Evolutionary conservation across 192 early-diverging fungal species (phyloP).

Genomic region (Bifiguratus adelaidae): DNA sequence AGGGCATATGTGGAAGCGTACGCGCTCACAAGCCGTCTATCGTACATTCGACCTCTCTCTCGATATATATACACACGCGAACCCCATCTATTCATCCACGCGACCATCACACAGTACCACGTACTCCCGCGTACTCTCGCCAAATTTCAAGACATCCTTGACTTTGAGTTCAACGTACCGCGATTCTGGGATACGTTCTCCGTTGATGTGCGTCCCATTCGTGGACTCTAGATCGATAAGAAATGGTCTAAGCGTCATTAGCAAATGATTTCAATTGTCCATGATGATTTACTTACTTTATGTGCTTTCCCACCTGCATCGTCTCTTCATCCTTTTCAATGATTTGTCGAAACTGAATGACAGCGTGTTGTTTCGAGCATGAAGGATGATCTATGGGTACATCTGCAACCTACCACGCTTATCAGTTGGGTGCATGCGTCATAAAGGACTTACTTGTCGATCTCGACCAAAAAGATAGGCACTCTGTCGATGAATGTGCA

Average conservation of each 20-base stretch:
- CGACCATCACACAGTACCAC: conserved; percentile 71
- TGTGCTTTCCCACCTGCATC: conserved; percentile 25
- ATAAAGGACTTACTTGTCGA: conserved; percentile 40
- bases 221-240: conserved; percentile 89
- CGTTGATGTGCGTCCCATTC: conserved; percentile 89
- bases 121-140: conserved; percentile 83
- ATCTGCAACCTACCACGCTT: conserved; percentile 53
- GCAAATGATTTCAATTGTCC: neutral
- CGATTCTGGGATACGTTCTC: conserved; percentile 52
- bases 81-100: conserved; percentile 1
- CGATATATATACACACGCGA: neutral
- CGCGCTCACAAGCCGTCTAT: no score
- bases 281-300: conserved; percentile 36
- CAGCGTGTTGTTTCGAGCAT: conserved; percentile 91
- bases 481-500: conserved; percentile 78
- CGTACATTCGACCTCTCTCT: no score
- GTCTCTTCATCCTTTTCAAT: conserved; percentile 28
- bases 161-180: conserved; percentile 77
- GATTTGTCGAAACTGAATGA: conserved; percentile 75
- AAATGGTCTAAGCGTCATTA: conserved; percentile 56
- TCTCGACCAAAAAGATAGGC: conserved; percentile 85
- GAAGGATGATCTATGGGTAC: conserved; percentile 93
- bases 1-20: no score
- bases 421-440: neutral
- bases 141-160: conserved; percentile 86